Evolutionary conservation across 1,284 basidiomycete genomes (phyloP), one percentile per base, ranked within the genome.

Genomic region (Fomitopsis schrenkii): DNA sequence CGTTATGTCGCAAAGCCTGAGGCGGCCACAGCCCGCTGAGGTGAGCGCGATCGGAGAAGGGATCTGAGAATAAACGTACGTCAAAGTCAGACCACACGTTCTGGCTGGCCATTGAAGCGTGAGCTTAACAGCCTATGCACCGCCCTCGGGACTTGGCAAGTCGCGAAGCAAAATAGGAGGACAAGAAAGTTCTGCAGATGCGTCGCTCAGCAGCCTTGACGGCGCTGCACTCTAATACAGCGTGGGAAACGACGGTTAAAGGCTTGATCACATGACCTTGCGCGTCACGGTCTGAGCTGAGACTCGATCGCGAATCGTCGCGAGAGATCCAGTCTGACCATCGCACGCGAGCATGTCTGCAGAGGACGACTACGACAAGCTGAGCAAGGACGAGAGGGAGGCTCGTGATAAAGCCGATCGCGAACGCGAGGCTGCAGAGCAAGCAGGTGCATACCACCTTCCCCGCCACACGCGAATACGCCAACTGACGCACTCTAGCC

Each of bases 331-430:
- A 22, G 45, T 35, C 56, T 44, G 28, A 53, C 38, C 36, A 33
- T 55, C 42, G 15, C 2, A 28, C 26, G 9, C 35, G 35, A 42
- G 60, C 36, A 72, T 70, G 70, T 66, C 69, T n/a, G 46, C 63
- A 55, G 44, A 58, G 50, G 80, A 83, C 68, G 82, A 89, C 70
- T 87, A 94, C 78, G 93, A 95, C 68, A 89, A 86, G 59, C 82
- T 96, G 68, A 81, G 88, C 22, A 82, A 86, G 53, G 91, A 93
- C 70, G 86, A 97, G 74, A 83, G 88, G 57, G 87, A 91, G 64
- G 79, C 75, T 28, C 83, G 84, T 64, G 95, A 98, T 69, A 84
- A 80, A 59, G 82, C 79, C 12, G 85, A 91, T 65, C 82, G 84
- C 60, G 83, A 81, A 57, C 83, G 86, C 30, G 95, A 98, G 76